Evolutionary conservation across 2,329 filamentous ascomycete genomes (phyloP), one percentile per base, ranked within the genome.

Genomic region (Paecilomyces formosus): DNA sequence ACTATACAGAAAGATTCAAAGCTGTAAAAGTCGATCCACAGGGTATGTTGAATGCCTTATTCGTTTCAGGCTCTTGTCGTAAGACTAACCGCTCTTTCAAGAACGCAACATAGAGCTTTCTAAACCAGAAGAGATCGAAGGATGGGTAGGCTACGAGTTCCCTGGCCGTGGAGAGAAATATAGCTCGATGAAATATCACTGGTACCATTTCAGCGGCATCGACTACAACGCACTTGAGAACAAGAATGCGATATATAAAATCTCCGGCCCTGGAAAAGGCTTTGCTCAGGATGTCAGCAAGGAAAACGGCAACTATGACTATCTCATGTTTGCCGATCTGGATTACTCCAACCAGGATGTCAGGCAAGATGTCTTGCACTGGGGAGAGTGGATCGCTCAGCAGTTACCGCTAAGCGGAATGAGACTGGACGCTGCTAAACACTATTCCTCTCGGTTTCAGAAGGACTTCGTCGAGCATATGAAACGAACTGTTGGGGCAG

Each of bases 301-400:
- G 21, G 78, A 88, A 69, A 81, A 85, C 62, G 88, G 88, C 7
- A 90, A 90, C 66, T 85, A 82, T 55, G 80, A 81, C 63, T 89
- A 85, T 66, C 79, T 90, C 15, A 89, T 90, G 85, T 89, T 88
- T 64, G 84, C 85, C 5, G 85, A 90, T 69, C 70, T 90, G 45
- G 87, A 90, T 70, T 87, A 88, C 68, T 72, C 75, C 2, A 81
- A 88, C 58, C 78, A 79, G 0, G 87, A 88, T 63, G 87, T 90
- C 9, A 77, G 79, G 33, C 71, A 80, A 3, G 88, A 90, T 62
- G 80, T 89, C 3, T 76, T 86, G 57, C 78, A 80, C 55, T 90
- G 88, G 88, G 85, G 84, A 1, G 74, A 81, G 3, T 91, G 88
- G 88, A 78, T 91, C 58, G 80, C 82, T 0, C 74, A 81, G 5